These are phyloP conservation scores for Brasilioporus rufonigricans DNA, from an alignment of 768 basidiomycete genomes.

Conservation along the genomic window DNA sequence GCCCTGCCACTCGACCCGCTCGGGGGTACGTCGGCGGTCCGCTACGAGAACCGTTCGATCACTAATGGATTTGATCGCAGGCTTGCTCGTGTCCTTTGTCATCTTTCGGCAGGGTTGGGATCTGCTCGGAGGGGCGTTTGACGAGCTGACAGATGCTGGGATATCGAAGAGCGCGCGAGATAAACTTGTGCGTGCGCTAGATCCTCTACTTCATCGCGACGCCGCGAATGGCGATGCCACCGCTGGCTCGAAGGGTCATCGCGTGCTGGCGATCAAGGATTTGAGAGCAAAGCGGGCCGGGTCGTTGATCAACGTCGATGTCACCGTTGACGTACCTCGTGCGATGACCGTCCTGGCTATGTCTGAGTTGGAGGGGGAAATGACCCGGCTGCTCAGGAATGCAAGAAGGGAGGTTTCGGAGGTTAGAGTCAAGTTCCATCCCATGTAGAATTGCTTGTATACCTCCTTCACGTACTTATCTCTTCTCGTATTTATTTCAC, in stretches of 20 bases:
- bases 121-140: constrained; percentile 66
- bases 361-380: constrained; percentile 58
- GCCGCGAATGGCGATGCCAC: constrained; percentile 19
- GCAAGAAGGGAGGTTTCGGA: constrained; percentile 68
- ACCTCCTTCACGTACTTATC: too few species aligned
- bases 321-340: constrained; percentile 68
- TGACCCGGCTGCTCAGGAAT: constrained; percentile 51
- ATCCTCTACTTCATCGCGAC: constrained; percentile 47
- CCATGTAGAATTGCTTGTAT: constrained; percentile 31
- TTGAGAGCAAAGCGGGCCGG: constrained; percentile 77
- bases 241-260: not conserved
- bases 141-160: constrained; percentile 83
- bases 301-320: constrained; percentile 79
- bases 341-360: constrained; percentile 56
- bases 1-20: constrained; percentile 89
- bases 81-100: constrained; percentile 84
- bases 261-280: constrained; percentile 46
- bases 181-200: constrained; percentile 54
- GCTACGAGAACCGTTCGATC: not conserved
- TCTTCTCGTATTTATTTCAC: not conserved
- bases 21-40: constrained; percentile 57
- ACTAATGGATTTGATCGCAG: constrained; percentile 37
- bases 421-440: constrained; percentile 63
- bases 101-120: constrained; percentile 77
- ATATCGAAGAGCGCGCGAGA: constrained; percentile 55